Evolutionary conservation across 768 basidiomycete species (phyloP), one percentile per base, ranked within the genome.

Genomic region (Lactifluus pinguis): DNA sequence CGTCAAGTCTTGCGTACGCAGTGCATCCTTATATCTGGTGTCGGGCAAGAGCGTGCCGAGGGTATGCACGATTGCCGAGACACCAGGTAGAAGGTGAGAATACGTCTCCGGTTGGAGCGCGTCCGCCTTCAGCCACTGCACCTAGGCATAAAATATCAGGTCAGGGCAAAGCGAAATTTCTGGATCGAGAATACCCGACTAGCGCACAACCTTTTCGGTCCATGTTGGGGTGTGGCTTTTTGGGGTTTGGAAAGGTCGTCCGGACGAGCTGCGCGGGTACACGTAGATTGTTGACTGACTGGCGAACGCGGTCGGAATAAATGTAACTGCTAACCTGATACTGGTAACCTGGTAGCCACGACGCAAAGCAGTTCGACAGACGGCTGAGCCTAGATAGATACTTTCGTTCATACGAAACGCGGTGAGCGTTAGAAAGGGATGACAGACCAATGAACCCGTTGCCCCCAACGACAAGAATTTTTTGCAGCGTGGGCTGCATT

Each of bases 401-500:
- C 19, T 21, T 11, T 47, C 21, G 4, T 47, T 21, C 19, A 47
- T 19, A 49, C 52, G 53, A n/a, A 19, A 32, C 25, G 32, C 9
- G 14, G 45, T 34, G 30, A 30, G n/a, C 3, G 19, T 3, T 11
- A 25, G 13, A 11, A 21, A 42, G n/a, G 47, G 52, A 53, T 25
- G 34, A 48, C 55, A 60, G 29, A 89, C 95, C 95, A 68, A 99
- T 84, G 76, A 97, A 98, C 6, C 97, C 97, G 76, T 97, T 97
- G 49, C 97, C 97, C n/a, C 97, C 97, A 1, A 98, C 82, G 45
- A 99, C 92, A n/a, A 98, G 83, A 41, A 98, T 80, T 68, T 78
- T 87, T 56, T 77, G 80, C 55, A 77, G 58, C 25, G 77, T 61
- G 38, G 71, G n/a, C 57, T 48, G 44, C 60, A 65, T 64, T 11